A percentile compares a stretch with the other conserved stretches of the same genome.
phyloP scores from a whole-genome alignment of 148 eudicot genomes.

The Persicaria tinctoria region DNA sequence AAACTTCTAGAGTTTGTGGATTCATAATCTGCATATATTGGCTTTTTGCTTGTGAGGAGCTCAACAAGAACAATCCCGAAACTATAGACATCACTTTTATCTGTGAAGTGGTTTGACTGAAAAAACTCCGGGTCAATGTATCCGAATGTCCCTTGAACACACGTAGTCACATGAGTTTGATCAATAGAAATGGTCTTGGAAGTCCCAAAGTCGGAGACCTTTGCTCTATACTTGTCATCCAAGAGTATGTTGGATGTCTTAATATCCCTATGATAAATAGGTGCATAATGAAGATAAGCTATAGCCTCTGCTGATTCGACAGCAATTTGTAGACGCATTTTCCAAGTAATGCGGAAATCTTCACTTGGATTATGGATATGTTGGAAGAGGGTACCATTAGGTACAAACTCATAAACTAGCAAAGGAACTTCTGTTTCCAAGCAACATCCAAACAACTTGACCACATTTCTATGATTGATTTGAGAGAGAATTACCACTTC shows the following conservation, averaged over 20 bases:
- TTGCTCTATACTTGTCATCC: neutral
- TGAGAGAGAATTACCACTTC: constrained; percentile 11
- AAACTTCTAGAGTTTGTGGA: neutral
- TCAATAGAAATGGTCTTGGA: neutral
- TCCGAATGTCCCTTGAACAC: constrained; percentile 11
- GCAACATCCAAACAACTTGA: constrained; percentile 10
- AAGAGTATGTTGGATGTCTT: constrained; percentile 10
- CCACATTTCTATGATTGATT: constrained; percentile 11
- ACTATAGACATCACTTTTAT: constrained; percentile 10
- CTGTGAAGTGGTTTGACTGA: constrained; percentile 7
- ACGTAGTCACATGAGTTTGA: constrained; percentile 10
- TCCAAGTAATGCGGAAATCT: neutral
- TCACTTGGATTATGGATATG: neutral
- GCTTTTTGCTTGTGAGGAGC: constrained; percentile 12
- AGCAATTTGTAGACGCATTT: neutral
- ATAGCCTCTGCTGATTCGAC: constrained; percentile 1
- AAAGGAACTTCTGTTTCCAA: constrained; percentile 3
- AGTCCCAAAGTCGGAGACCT: constrained; percentile 3
- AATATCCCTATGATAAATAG: constrained; percentile 1
- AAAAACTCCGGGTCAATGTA: constrained; percentile 15
- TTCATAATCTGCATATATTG: neutral
- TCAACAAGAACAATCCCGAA: constrained; percentile 13
- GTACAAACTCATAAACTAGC: constrained; percentile 2
- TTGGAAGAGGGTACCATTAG: neutral
- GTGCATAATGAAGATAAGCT: constrained; percentile 5